A percentile compares a stretch with the other conserved stretches of the same genome.
Evolutionary conservation across 345 rosid species (phyloP).

Genomic region (Eucalyptus sideroxylon): DNA sequence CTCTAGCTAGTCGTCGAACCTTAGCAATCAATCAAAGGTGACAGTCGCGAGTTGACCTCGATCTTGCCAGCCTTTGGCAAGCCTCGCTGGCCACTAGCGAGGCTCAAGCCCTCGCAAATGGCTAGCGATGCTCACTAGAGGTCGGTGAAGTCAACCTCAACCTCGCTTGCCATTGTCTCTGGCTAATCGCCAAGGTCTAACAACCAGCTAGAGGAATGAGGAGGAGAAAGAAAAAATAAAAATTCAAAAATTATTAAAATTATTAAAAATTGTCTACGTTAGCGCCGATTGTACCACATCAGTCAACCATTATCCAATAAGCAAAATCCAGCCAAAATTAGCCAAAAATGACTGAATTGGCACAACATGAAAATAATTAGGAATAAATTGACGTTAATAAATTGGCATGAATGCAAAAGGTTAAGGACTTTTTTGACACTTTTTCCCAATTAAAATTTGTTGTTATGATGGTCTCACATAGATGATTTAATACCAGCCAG

Average conservation of each 20-base stretch:
- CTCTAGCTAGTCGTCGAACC: rapidly evolving
- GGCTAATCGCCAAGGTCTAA: rapidly evolving
- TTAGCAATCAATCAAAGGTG: rapidly evolving
- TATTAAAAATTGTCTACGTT: rapidly evolving
- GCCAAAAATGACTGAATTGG: rapidly evolving
- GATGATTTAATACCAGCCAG: neutral
- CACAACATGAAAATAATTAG: too few relatives aligned
- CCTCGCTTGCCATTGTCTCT: rapidly evolving
- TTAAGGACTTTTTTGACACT: too few relatives aligned
- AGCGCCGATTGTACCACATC: rapidly evolving
- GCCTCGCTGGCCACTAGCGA: rapidly evolving
- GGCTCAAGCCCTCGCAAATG: too few relatives aligned
- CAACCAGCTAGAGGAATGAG: too few relatives aligned
- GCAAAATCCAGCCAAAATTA: too few relatives aligned
- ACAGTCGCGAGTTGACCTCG: rapidly evolving
- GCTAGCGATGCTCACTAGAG: rapidly evolving
- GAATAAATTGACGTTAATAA: too few relatives aligned
- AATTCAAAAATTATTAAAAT: too few relatives aligned
- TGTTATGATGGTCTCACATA: neutral
- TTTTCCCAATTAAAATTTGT: neutral
- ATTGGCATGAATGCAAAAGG: too few relatives aligned
- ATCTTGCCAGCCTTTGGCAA: rapidly evolving
- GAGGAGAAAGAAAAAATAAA: too few relatives aligned
- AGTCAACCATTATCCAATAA: rapidly evolving
- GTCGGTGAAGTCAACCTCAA: rapidly evolving